A percentile compares a stretch with the other conserved stretches of the same genome.
phyloP scores from a whole-genome alignment of 768 basidiomycete species.

The Daedaleopsis sinensis region DNA sequence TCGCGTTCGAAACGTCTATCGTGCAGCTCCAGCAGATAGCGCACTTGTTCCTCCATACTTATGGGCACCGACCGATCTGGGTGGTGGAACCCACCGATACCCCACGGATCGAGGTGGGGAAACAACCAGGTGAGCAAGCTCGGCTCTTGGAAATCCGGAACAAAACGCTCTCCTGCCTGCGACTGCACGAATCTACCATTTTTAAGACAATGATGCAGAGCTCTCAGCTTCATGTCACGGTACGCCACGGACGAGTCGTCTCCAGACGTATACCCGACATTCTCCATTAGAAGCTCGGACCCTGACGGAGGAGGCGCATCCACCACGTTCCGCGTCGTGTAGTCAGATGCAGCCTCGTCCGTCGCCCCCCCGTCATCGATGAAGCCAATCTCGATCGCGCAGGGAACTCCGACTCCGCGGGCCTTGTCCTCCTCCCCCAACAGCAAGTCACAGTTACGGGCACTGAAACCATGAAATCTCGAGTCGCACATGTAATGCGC shows the following conservation, averaged over 20 bases:
- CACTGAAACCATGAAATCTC: neutral
- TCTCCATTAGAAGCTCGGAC: neutral
- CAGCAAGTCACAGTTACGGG: neutral
- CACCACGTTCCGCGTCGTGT: neutral
- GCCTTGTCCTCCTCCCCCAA: neutral
- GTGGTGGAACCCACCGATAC: slow-evolving; percentile 15
- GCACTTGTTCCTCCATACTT: slow-evolving; percentile 2
- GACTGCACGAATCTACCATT: neutral
- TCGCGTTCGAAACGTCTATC: slow-evolving; percentile 11
- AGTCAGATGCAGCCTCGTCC: neutral
- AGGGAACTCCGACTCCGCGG: neutral
- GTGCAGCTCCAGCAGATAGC: neutral
- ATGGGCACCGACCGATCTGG: neutral
- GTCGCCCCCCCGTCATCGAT: neutral
- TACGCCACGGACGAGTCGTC: neutral
- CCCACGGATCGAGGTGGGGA: slow-evolving; percentile 21
- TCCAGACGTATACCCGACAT: neutral
- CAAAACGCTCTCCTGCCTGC: neutral
- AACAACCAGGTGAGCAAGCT: slow-evolving; percentile 13
- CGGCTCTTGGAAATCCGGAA: slow-evolving; percentile 13
- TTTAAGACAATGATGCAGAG: neutral
- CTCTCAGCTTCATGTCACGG: neutral
- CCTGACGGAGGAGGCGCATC: neutral
- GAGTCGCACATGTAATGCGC: neutral
- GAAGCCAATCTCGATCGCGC: neutral